phyloP scores from a whole-genome alignment of 352 stramenopile genomes.

The Globisporangium paddicum region DNA sequence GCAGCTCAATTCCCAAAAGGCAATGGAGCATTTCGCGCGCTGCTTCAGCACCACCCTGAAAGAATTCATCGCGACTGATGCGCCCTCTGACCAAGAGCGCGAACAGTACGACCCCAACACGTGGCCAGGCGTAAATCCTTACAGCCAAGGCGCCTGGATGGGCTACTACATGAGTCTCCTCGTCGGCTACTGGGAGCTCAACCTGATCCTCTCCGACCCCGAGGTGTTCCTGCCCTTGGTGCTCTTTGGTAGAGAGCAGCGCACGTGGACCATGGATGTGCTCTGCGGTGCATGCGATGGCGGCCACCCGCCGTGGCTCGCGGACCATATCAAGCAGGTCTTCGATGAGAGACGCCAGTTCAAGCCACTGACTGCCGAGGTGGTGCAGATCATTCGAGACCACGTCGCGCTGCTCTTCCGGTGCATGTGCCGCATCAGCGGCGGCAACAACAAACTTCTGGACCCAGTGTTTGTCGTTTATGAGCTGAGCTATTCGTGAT shows the following conservation, averaged over 20 bases:
- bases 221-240: not conserved
- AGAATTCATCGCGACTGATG: not conserved
- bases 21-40: too few species aligned
- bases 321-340: not conserved
- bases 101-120: not conserved
- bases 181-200: conserved; percentile 10
- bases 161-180: conserved; percentile 1
- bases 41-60: too few species aligned
- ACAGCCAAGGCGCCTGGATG: too few species aligned
- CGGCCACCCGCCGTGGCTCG: conserved; percentile 5
- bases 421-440: not conserved
- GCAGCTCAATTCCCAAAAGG: not conserved
- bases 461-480: not conserved
- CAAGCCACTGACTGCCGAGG: conserved; percentile 10
- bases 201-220: conserved; percentile 12
- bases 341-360: conserved; percentile 4
- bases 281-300: conserved; percentile 3
- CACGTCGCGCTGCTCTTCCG: conserved; percentile 12
- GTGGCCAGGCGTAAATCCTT: not conserved
- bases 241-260: not conserved
- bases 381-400: conserved; percentile 10
- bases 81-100: not conserved
- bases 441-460: not conserved
- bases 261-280: conserved; percentile 4
- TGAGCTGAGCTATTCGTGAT: too few species aligned